Evolutionary conservation across 2,329 filamentous ascomycete species (phyloP).

Genomic region (Incumbomyces delicatus): DNA sequence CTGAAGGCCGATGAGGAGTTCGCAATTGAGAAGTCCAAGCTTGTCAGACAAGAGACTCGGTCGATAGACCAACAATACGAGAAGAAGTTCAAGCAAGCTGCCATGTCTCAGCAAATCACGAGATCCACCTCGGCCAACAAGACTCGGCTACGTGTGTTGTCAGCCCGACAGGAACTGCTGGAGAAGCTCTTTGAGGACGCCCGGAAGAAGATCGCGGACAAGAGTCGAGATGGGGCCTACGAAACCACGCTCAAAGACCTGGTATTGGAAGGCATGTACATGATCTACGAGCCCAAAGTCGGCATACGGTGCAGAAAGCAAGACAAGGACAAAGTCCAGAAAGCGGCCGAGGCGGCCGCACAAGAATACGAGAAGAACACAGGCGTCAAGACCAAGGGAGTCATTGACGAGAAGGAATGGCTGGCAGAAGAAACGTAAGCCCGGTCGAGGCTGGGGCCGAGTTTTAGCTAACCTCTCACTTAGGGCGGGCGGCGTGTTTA

Average conservation of each 20-base stretch:
- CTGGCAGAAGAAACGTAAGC: slow-evolving; percentile 77
- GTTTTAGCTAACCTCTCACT: slow-evolving; percentile 11
- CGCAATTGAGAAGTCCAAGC: slow-evolving; percentile 96
- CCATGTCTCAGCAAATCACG: slow-evolving; percentile 98
- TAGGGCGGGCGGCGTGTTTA: slow-evolving; percentile 72
- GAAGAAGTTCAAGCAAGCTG: slow-evolving; percentile 98
- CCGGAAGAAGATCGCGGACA: slow-evolving; percentile 57
- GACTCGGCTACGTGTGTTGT: slow-evolving; percentile 79
- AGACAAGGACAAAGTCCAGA: slow-evolving; percentile 66
- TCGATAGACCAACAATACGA: slow-evolving; percentile 87
- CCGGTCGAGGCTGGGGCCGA: neutral
- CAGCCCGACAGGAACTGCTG: slow-evolving; percentile 79
- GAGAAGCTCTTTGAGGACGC: slow-evolving; percentile 81
- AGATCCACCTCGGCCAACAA: slow-evolving; percentile 94
- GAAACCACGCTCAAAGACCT: slow-evolving; percentile 65
- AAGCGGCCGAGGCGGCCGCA: slow-evolving; percentile 65
- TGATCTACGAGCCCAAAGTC: slow-evolving; percentile 70
- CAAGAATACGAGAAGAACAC: slow-evolving; percentile 75
- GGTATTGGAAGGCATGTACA: slow-evolving; percentile 82
- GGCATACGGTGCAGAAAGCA: slow-evolving; percentile 66
- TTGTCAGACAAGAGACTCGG: slow-evolving; percentile 88
- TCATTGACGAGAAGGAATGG: slow-evolving; percentile 67
- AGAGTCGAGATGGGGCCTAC: slow-evolving; percentile 66
- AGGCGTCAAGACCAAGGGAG: slow-evolving; percentile 58
- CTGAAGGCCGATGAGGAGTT: slow-evolving; percentile 99